Evolutionary conservation across 257 asterid genomes (phyloP), one percentile per base, ranked within the genome.

Genomic region (Osmanthus fragrans): DNA sequence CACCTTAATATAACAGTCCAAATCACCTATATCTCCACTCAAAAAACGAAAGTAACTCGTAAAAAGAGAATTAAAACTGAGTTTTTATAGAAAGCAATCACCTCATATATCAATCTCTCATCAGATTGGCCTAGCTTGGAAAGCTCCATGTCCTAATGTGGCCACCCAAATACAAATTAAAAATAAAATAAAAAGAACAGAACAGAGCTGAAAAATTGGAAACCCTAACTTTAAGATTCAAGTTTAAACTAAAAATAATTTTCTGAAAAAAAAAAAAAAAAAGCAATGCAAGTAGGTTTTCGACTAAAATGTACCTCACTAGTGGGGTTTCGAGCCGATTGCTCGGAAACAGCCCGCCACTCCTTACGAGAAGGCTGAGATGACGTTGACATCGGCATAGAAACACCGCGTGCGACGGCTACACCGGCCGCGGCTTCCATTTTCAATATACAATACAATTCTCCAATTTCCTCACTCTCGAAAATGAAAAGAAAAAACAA

Each of bases 51-150:
- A 42, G 63, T n/a, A 71, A 23, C 66, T 80, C 67, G 85, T 79
- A 87, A 73, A 67, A 87, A n/a, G 27, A 34, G 3, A 27, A 39
- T 0, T 29, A 71, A 32, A 76, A 68, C 45, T 47, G 42, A 29
- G 23, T 66, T 51, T 70, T 4, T 36, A 29, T 16, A 33, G 32
- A 82, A 79, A 67, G 80, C 77, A 63, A 39, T 39, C 86, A 91
- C 97, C 97, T 94, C 98, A 71, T 87, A 90, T 80, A 92, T 88
- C 85, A 92, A 77, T 79, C 97, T 90, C 93, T 90, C 97, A 12
- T 92, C 96, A n/a, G 96, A 86, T 60, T 90, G 94, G 75, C 90
- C 92, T 70, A 87, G 82, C 68, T 86, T 88, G 1, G 93, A 89
- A 80, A 90, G 91, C 75, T 42, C 49, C 49, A 42, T 10, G 16